Percentiles rank a stretch among this genome's conserved stretches.
phyloP scores from a whole-genome alignment of 2,329 filamentous ascomycete species.

The Fusarium sp. region DNA sequence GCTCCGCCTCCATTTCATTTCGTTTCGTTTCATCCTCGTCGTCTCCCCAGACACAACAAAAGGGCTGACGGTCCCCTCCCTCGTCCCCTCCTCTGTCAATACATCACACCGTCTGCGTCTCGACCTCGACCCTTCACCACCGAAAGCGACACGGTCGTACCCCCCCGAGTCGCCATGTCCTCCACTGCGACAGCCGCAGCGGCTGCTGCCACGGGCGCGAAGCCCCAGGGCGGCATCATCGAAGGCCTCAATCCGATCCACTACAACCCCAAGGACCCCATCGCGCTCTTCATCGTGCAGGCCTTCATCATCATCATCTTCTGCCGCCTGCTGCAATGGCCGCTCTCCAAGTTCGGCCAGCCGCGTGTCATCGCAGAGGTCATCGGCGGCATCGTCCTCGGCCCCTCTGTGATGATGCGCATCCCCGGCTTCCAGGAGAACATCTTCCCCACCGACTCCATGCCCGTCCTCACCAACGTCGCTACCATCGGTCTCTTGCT shows the following conservation, averaged over 20 bases:
- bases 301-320: slow-evolving; percentile 59
- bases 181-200: slow-evolving; percentile 16
- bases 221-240: slow-evolving; percentile 69
- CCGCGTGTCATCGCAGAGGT: slow-evolving; percentile 87
- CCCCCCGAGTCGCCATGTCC: not conserved
- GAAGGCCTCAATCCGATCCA: slow-evolving; percentile 74
- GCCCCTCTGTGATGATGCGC: slow-evolving; percentile 87
- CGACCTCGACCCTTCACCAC: no score
- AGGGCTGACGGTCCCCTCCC: not conserved
- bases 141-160: not conserved
- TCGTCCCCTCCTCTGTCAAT: not conserved
- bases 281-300: slow-evolving; percentile 56
- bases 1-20: not conserved
- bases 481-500: slow-evolving; percentile 86
- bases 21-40: not conserved
- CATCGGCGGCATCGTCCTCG: slow-evolving; percentile 83
- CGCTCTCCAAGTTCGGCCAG: slow-evolving; percentile 79
- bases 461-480: slow-evolving; percentile 78
- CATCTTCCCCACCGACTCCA: slow-evolving; percentile 80
- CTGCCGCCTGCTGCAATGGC: slow-evolving; percentile 71
- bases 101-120: no score
- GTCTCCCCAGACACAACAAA: not conserved
- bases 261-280: slow-evolving; percentile 76
- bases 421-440: slow-evolving; percentile 79
- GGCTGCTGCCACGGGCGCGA: slow-evolving; percentile 46